These are phyloP conservation scores for Penicillium sp. DNA, from an alignment of 2,329 filamentous ascomycete species.

Conservation along the genomic window DNA sequence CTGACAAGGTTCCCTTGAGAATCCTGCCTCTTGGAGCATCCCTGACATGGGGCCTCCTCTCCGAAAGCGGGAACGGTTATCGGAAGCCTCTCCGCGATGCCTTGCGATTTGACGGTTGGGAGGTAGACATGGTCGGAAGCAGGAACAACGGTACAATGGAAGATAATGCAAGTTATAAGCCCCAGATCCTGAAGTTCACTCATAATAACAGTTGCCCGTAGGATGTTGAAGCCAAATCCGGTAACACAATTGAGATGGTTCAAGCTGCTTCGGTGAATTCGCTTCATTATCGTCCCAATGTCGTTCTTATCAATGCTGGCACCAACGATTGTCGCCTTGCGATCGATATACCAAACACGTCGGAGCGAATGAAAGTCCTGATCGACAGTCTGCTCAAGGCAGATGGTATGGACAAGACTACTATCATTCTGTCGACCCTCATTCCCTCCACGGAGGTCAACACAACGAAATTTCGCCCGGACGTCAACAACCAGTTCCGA, in stretches of 20 bases:
- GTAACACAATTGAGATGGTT: background rate
- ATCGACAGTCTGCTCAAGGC: background rate
- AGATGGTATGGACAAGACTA: background rate
- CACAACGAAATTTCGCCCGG: background rate
- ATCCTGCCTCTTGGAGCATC: slow-evolving; percentile 13
- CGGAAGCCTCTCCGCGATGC: slow-evolving; percentile 11
- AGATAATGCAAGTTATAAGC: slow-evolving; percentile 21
- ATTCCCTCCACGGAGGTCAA: background rate
- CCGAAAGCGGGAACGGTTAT: slow-evolving; percentile 14
- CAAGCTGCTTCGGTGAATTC: background rate
- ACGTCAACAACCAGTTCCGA: background rate
- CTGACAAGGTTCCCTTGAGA: background rate
- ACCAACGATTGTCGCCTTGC: background rate
- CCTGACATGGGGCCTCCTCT: slow-evolving; percentile 13
- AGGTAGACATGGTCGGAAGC: slow-evolving; percentile 18
- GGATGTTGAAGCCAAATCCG: background rate
- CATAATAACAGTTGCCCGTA: background rate
- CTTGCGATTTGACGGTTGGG: slow-evolving; percentile 9
- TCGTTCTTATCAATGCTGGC: background rate
- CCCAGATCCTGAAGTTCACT: background rate
- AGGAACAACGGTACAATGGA: slow-evolving; percentile 13
- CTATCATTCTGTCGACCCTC: background rate
- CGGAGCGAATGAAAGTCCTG: background rate
- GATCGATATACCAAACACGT: background rate
- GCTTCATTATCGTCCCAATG: background rate